Evolutionary conservation across 768 basidiomycete species (phyloP).

Genomic region (Tylopilus plumbeoviolaceoides): DNA sequence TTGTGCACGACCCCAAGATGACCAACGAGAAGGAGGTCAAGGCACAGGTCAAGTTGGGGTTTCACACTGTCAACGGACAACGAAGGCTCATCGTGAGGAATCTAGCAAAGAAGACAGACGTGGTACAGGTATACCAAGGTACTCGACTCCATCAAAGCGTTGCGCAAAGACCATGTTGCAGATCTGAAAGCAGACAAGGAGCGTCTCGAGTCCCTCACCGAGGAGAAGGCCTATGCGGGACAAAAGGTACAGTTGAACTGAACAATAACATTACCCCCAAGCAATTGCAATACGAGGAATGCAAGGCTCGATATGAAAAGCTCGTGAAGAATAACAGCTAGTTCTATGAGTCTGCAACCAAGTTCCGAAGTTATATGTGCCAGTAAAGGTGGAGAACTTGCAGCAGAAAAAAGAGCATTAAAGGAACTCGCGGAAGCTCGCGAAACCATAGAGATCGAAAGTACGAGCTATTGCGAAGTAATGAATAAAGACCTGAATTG

Average conservation of each 20-base stretch:
- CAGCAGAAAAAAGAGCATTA: slow-evolving; percentile 58
- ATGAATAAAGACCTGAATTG: not conserved
- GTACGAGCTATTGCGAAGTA: slow-evolving; percentile 27
- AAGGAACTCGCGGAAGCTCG: slow-evolving; percentile 58
- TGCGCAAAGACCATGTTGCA: slow-evolving; percentile 86
- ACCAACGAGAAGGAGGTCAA: too few species aligned
- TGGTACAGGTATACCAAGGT: slow-evolving; percentile 88
- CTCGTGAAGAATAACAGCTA: slow-evolving; percentile 63
- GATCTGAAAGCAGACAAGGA: slow-evolving; percentile 95
- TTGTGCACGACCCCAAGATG: too few species aligned
- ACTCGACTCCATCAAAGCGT: slow-evolving; percentile 81
- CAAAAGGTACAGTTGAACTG: slow-evolving; percentile 63
- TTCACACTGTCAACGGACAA: too few species aligned
- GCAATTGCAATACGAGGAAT: slow-evolving; percentile 69
- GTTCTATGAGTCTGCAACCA: slow-evolving; percentile 79
- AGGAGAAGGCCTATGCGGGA: slow-evolving; percentile 83
- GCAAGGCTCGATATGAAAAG: slow-evolving; percentile 59
- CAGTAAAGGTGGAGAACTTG: slow-evolving; percentile 61
- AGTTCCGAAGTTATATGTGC: slow-evolving; percentile 82
- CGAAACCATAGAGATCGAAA: slow-evolving; percentile 62
- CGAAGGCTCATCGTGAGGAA: too few species aligned
- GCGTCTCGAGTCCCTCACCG: slow-evolving; percentile 69
- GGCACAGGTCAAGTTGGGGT: too few species aligned
- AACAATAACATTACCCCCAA: slow-evolving; percentile 61
- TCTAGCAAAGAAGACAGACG: not conserved